A percentile compares a stretch with the other conserved stretches of the same genome.
Conservation (phyloP, 2,329 filamentous ascomycete genomes). For the Pseudocercospora vitis region DNA sequence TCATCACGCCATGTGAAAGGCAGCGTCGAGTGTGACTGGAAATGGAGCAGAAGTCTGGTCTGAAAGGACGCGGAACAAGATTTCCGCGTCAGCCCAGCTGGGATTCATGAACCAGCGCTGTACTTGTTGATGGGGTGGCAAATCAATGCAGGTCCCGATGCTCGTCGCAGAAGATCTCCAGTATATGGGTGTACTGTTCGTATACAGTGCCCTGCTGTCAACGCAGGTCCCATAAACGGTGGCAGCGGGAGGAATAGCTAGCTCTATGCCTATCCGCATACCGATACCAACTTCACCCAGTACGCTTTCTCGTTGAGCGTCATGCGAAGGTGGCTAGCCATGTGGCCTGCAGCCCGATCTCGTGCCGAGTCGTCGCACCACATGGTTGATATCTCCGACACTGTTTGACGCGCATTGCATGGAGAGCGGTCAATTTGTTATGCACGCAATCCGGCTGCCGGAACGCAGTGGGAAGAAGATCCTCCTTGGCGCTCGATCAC, state of each 20-base stretch:
- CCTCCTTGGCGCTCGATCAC: neutral
- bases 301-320: neutral
- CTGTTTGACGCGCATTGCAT: conserved; percentile 4
- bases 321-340: neutral
- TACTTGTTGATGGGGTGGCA: neutral
- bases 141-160: neutral
- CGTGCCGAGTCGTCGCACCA: neutral
- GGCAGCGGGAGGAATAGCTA: neutral
- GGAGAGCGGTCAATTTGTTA: neutral
- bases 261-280: too few relatives aligned
- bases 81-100: neutral
- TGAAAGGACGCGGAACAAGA: neutral
- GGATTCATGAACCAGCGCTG: neutral
- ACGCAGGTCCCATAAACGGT: neutral
- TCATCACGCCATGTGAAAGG: too few relatives aligned
- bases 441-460: neutral
- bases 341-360: neutral
- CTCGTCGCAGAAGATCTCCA: neutral
- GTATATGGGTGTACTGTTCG: neutral
- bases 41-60: neutral
- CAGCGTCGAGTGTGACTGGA: neutral
- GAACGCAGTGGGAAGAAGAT: neutral
- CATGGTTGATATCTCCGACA: neutral
- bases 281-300: neutral
- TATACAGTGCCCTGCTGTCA: neutral